Evolutionary conservation across 345 rosid species (phyloP).

Genomic region (Lepidium sativum): DNA sequence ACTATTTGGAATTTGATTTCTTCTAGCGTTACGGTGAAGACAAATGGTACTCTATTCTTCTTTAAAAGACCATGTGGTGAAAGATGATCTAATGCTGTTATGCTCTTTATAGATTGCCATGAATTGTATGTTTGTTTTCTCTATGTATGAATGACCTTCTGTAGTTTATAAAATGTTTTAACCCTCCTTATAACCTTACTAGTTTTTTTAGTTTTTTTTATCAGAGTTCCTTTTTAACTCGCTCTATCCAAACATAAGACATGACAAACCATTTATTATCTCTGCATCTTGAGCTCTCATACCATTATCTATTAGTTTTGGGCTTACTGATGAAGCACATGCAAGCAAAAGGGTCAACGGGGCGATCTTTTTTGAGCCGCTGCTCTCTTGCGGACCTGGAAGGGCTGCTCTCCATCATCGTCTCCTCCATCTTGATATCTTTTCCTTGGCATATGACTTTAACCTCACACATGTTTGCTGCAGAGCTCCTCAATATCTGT

Average conservation of each 20-base stretch:
- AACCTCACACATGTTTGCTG: slow-evolving; percentile 44
- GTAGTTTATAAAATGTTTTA: slow-evolving; percentile 9
- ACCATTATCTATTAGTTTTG: slow-evolving; percentile 20
- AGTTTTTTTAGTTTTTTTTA: background rate
- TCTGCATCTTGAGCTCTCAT: background rate
- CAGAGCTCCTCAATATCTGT: slow-evolving; percentile 36
- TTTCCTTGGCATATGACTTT: slow-evolving; percentile 60
- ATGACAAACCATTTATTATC: background rate
- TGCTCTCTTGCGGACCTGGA: slow-evolving; percentile 4
- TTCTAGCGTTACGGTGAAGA: slow-evolving; percentile 50
- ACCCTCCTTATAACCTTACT: slow-evolving; percentile 7
- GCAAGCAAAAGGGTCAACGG: slow-evolving; percentile 30
- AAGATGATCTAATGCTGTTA: slow-evolving; percentile 26
- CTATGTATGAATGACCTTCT: background rate
- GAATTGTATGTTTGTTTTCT: slow-evolving; percentile 32
- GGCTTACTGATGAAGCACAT: slow-evolving; percentile 41
- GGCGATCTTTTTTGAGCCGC: slow-evolving; percentile 18
- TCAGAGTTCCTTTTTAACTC: background rate
- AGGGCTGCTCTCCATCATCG: slow-evolving; percentile 2
- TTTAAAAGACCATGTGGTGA: slow-evolving; percentile 3
- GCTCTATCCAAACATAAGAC: slow-evolving; percentile 4
- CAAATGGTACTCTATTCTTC: slow-evolving; percentile 28
- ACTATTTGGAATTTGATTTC: slow-evolving; percentile 89
- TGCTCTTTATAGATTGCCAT: slow-evolving; percentile 33
- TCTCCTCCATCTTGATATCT: slow-evolving; percentile 32